Evolutionary conservation across 2,329 filamentous ascomycete genomes (phyloP), one percentile per base, ranked within the genome.

Genomic region (Fusarium sterilihyphosum): DNA sequence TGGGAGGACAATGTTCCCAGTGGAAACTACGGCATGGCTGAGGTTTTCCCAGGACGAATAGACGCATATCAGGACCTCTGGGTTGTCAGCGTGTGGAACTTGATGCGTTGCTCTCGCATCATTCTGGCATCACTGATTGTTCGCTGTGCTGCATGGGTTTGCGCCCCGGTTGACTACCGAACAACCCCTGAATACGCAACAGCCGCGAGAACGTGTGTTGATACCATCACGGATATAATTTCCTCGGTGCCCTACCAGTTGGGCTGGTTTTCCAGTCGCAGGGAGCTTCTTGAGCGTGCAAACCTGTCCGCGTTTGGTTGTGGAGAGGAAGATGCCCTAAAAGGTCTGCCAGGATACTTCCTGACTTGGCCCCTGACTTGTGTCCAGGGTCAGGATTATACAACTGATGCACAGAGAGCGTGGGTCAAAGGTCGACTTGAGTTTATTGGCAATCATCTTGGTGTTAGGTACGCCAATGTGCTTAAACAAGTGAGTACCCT

Each of bases 181-280:
- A 91, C 89, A 3, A 91, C 89, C 11, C 86, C 88, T 24, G 88
- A 91, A 79, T 92, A 91, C 73, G 88, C 88, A 17, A 86, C 86
- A 2, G 87, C 88, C 9, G 85, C 87, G 22, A 81, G 86, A 43
- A 84, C 84, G 4, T 89, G 86, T 59, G 83, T 84, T 44, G 86
- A 89, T 52, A 85, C 84, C 61, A 89, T 91, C 71, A 85, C 86
- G 7, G 90, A 91, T 73, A 87, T 92, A 43, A 85, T 92, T 61
- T 88, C 90, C 3, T 88, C 86, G 5, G 86, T 91, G n/a, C 90
- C 90, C 1, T 92, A 88, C 73, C 86, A 89, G 77, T 84, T 92
- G 5, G 89, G 89, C 46, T 91, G 89, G 88, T 88, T 88, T 63
- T 81, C 86, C 20, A 85, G 84, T 61, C 81, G 83, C 66, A 83